Evolutionary conservation across 306 rosid species (phyloP).

Genomic region (Fragaria vesca): DNA sequence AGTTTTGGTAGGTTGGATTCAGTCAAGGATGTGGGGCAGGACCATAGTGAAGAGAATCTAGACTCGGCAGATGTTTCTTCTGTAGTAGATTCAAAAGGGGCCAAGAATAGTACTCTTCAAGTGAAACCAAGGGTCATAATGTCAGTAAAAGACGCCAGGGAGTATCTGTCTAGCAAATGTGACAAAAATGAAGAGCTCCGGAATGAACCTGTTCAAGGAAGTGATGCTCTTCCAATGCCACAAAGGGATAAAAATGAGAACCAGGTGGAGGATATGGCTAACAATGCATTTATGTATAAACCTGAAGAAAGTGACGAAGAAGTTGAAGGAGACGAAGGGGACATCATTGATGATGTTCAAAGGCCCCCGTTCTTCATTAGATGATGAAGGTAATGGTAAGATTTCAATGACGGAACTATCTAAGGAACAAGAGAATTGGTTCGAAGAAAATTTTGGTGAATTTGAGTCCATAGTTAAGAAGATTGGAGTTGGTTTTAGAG

Average conservation of each 20-base stretch:
- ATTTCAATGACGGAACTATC: conserved; percentile 25
- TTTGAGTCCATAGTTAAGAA: conserved; percentile 69
- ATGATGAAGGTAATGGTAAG: conserved; percentile 36
- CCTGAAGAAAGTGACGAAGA: conserved; percentile 15
- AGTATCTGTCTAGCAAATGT: conserved; percentile 58
- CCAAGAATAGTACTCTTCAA: conserved; percentile 31
- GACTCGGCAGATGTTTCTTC: conserved; percentile 30
- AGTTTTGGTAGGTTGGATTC: conserved; percentile 26
- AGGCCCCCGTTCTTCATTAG: conserved; percentile 36
- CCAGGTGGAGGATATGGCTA: conserved; percentile 27
- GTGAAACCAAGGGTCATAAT: conserved; percentile 62
- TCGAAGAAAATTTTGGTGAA: conserved; percentile 69
- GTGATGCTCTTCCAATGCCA: conserved; percentile 30
- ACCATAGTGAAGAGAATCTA: conserved; percentile 25
- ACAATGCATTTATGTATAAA: conserved; percentile 32
- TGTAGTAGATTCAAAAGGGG: conserved; percentile 33
- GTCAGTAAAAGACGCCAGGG: conserved; percentile 86
- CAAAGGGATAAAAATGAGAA: conserved; percentile 29
- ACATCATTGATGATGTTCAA: conserved; percentile 25
- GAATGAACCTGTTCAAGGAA: conserved; percentile 29
- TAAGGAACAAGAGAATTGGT: conserved; percentile 60
- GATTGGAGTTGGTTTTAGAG: conserved; percentile 78
- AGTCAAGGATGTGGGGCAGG: conserved; percentile 27
- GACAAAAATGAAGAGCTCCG: conserved; percentile 34
- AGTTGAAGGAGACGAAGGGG: conserved; percentile 2